Base-by-base conservation (phyloP, 2,329 filamentous ascomycete genomes). In the Arthrobotrys musiformis region DNA sequence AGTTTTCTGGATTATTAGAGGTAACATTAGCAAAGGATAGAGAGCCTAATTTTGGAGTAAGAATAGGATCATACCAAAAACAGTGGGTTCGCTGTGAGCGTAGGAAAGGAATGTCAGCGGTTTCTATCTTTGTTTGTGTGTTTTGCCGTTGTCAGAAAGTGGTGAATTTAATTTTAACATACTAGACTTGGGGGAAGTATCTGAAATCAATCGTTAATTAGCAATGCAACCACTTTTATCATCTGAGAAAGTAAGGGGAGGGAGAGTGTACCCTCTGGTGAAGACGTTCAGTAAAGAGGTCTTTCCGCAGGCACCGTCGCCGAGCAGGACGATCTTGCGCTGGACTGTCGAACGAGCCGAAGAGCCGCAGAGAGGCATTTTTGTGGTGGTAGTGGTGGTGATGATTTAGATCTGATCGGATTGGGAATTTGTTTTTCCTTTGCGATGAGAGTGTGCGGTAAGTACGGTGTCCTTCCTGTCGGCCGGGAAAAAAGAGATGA, bases 261-360 rank as follows among this genome's bases (percentile, higher is more conserved):
- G 17, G 33, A 13, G 35, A 56, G 17, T 4, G 81, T 86, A 96
- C 92, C 94, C 94, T 91, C 94, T 90, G 81, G 95, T 99, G 86
- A 99, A 99, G 84, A 99, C 95, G 84, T 99, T 99, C 82, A 99
- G 86, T 82, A 98, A 85, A 79, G 94, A 97, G 68, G 95, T 99
- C 88, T 99, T 99, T 83, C 94, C 94, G 85, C 92, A 96, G 81
- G 94, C 94, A 87, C 94, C 94, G 84, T 98, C 94, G 69, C 80
- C 80, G 60, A 97, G 88, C 81, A 97, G 88, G 82, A 97, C 93
- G 86, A 97, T 92, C 90, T 97, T 97, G 86, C 93, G 92, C 89
- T 96, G 92, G 81, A 94, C 93, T 69, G 92, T 93, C 86, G 96
- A 67, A 48, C 74, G 56, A 60, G 54, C 35, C 66, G 61, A 68